Conservation (phyloP, 352 stramenopile genomes). For the Globisporangium abappressorium region DNA sequence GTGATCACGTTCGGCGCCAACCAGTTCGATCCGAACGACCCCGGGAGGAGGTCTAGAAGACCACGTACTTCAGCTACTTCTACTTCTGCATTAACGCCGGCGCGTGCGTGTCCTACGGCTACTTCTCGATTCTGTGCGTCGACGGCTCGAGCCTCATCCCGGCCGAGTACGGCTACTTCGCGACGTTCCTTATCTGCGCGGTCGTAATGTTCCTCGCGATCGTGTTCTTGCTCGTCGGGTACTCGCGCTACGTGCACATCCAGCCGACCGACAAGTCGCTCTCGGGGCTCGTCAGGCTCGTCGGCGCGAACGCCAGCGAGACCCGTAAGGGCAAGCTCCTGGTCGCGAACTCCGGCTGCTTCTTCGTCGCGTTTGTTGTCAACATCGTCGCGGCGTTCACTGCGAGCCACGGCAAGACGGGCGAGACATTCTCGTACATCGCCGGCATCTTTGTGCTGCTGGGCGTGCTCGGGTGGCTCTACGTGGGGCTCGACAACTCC, state of each 20-base stretch:
- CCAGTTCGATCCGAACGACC: conserved; percentile 53
- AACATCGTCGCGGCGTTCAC: conserved; percentile 60
- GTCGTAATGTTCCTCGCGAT: conserved; percentile 11
- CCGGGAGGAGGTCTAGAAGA: conserved; percentile 37
- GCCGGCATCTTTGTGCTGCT: background rate
- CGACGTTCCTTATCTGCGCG: conserved; percentile 59
- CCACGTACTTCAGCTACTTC: conserved; percentile 78
- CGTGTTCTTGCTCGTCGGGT: conserved; percentile 35
- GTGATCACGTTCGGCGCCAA: conserved; percentile 61
- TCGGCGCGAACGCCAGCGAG: conserved; percentile 24
- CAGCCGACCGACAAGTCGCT: conserved; percentile 37
- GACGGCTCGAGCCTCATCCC: conserved; percentile 63
- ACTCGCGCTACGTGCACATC: conserved; percentile 50
- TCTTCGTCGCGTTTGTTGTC: conserved; percentile 6
- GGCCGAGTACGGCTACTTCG: conserved; percentile 75
- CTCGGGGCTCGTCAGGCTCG: conserved; percentile 39
- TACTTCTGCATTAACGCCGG: conserved; percentile 62
- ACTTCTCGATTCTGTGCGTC: conserved; percentile 73
- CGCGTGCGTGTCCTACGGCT: conserved; percentile 66
- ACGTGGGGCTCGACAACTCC: too few relatives aligned
- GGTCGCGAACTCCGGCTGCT: too few relatives aligned
- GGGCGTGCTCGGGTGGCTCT: too few relatives aligned
- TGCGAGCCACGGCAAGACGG: background rate
- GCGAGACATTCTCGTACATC: conserved; percentile 45
- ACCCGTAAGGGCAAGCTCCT: conserved; percentile 31